Evolutionary conservation across 208 protist genomes (phyloP), one percentile per base, ranked within the genome.

Genomic region (Leptomonas pyrrhocoris): DNA sequence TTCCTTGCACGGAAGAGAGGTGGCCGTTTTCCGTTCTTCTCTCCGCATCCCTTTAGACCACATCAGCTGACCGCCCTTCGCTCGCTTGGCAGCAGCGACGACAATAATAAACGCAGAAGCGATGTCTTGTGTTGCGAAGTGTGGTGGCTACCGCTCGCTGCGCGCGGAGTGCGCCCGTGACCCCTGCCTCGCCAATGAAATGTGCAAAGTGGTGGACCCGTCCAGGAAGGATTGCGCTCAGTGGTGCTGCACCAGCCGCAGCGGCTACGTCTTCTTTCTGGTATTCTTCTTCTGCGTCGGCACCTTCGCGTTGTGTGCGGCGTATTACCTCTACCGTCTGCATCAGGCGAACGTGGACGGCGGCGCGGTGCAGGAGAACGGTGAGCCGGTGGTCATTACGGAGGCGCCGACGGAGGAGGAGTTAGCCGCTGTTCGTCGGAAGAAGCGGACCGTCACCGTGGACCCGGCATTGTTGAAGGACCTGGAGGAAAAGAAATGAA

Each of bases 191-290:
- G 77, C 80, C 23, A 73, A 80, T 25, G 76, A 68, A 7, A 92
- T 94, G 84, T 96, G 90, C 73, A 73, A 80, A 34, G 27, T 92
- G 27, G 31, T 80, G 15, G 46, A 86, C 54, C 70, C 82, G 15
- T 55, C 45, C 48, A 77, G 81, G 28, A 66, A 16, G 15, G 80
- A 96, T 66, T 96, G 90, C 66, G 68, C 74, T 18, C 58, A 79
- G 54, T 96, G 90, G 90, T 96, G 90, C 64, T 96, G 90, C 66
- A 51, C 74, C 46, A 86, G 80, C 42, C 75, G 85, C 23, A 89
- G 86, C 45, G 70, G 74, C 30, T 86, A 87, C 59, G 77, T 91
- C 31, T 93, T 96, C 50, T 91, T 92, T 36, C 78, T 92, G 19
- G 82, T 94, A 2, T 57, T 96, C 40, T 91, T 92, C 71, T 86